Evolutionary conservation across 2,329 filamentous ascomycete genomes (phyloP).

Genomic region (Chaetomiaceae sp.): DNA sequence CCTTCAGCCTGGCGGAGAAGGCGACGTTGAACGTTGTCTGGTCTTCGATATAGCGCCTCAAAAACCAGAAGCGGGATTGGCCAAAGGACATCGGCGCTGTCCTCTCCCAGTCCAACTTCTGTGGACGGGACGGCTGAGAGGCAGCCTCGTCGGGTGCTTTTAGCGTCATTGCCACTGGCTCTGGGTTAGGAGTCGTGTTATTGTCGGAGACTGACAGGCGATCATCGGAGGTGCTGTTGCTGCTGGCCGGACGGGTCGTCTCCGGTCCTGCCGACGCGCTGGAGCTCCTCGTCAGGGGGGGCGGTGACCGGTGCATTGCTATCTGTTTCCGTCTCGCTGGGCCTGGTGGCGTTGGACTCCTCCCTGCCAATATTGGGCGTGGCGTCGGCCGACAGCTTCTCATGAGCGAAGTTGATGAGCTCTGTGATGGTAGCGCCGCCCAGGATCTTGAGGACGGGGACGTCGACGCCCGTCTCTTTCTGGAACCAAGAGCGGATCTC

Average conservation of each 20-base stretch:
- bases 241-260: too few relatives aligned
- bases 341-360: too few relatives aligned
- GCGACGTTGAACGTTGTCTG: slow-evolving; percentile 36
- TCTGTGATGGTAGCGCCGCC: neutral
- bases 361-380: neutral
- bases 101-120: too few relatives aligned
- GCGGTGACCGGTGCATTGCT: too few relatives aligned
- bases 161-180: neutral
- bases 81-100: slow-evolving; percentile 28
- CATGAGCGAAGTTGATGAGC: neutral
- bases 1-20: slow-evolving; percentile 26
- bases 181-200: too few relatives aligned
- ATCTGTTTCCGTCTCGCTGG: too few relatives aligned
- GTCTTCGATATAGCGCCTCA: slow-evolving; percentile 30
- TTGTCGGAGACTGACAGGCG: too few relatives aligned
- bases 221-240: too few relatives aligned
- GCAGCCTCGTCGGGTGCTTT: neutral
- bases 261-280: too few relatives aligned
- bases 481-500: slow-evolving; percentile 40
- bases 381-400: neutral
- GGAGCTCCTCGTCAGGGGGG: too few relatives aligned
- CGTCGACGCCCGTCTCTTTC: slow-evolving; percentile 34
- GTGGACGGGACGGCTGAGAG: neutral
- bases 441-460: slow-evolving; percentile 36
- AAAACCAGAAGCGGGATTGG: slow-evolving; percentile 38